phyloP scores from a whole-genome alignment of 768 basidiomycete species.

The Pulveroboletus sp. region DNA sequence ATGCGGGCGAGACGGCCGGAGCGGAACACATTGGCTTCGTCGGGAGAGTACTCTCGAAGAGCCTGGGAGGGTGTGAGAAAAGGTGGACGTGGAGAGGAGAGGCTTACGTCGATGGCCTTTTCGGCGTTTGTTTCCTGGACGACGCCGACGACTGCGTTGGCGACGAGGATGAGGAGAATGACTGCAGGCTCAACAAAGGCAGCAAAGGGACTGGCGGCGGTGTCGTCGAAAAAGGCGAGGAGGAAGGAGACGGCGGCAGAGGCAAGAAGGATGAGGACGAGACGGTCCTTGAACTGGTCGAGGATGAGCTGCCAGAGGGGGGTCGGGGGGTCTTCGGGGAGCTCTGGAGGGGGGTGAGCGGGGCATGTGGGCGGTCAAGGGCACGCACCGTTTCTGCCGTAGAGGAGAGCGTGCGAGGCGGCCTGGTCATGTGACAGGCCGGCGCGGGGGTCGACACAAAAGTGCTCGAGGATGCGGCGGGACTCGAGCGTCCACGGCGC shows the following conservation, averaged over 20 bases:
- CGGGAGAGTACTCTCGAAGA: slow-evolving; percentile 94
- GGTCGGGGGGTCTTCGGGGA: slow-evolving; percentile 90
- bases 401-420: slow-evolving; percentile 68
- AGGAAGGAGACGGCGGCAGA: slow-evolving; percentile 94
- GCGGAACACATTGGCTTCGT: slow-evolving; percentile 90
- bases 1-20: slow-evolving; percentile 66
- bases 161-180: slow-evolving; percentile 92
- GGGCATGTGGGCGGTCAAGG: neutral
- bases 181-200: slow-evolving; percentile 96
- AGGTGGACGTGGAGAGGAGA: neutral
- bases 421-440: slow-evolving; percentile 72
- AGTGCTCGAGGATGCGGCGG: slow-evolving; percentile 69
- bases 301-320: slow-evolving; percentile 92
- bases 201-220: slow-evolving; percentile 61
- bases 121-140: slow-evolving; percentile 97
- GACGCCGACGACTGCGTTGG: slow-evolving; percentile 97
- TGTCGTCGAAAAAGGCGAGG: slow-evolving; percentile 83
- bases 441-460: slow-evolving; percentile 54
- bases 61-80: slow-evolving; percentile 50
- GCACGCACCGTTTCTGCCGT: slow-evolving; percentile 79
- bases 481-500: slow-evolving; percentile 77
- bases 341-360: slow-evolving; percentile 68
- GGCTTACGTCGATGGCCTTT: slow-evolving; percentile 91
- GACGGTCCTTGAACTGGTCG: slow-evolving; percentile 99
- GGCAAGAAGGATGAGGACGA: slow-evolving; percentile 93